Evolutionary conservation across 2,329 filamentous ascomycete species (phyloP).

Genomic region (Parafenestella ontariensis): DNA sequence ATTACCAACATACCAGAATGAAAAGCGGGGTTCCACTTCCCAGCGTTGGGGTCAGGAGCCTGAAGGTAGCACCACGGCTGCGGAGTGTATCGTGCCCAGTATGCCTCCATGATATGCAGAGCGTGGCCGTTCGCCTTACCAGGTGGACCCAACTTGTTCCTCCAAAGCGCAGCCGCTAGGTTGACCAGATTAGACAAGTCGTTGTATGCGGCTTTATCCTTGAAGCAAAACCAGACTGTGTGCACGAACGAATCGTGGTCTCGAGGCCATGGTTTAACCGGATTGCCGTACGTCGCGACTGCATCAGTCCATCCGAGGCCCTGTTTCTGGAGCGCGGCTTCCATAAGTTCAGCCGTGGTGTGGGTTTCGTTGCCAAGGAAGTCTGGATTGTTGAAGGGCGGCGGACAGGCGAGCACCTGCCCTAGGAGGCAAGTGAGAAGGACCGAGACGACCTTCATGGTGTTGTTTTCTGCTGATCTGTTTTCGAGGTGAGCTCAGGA

Average conservation of each 20-base stretch:
- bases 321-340: neutral
- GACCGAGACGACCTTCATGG: neutral
- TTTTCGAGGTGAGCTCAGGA: too few species aligned
- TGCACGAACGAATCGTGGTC: neutral
- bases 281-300: neutral
- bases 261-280: neutral
- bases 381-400: neutral
- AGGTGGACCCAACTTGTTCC: neutral
- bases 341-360: neutral
- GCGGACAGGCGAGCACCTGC: slow-evolving; percentile 23
- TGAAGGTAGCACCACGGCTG: neutral
- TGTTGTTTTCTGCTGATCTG: neutral
- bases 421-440: neutral
- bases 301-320: neutral
- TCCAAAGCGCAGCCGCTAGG: neutral
- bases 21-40: neutral
- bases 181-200: neutral
- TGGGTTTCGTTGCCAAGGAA: neutral
- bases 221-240: neutral
- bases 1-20: neutral
- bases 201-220: neutral
- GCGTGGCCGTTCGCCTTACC: neutral
- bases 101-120: neutral
- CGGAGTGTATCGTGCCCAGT: neutral
- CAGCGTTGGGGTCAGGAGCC: neutral